Evolutionary conservation across 2,329 filamentous ascomycete species (phyloP), one percentile per base, ranked within the genome.

Genomic region (Paraconiothyrium sp.): DNA sequence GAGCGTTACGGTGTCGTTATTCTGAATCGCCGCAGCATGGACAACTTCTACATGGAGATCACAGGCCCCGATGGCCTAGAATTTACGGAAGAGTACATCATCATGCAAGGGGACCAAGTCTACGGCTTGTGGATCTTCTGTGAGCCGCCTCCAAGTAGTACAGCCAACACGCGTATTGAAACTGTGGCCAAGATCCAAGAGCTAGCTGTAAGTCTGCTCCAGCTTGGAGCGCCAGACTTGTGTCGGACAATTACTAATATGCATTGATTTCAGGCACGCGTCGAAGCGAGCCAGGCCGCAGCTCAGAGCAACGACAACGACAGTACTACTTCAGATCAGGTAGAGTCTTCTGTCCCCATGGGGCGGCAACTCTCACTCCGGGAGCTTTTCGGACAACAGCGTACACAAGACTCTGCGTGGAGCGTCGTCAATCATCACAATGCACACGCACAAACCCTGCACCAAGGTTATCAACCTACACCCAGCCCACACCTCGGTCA

Each of bases 111-210:
- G 56, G 72, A 75, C 54, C 66, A 80, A 52, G 84, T 88, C 59
- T 88, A 86, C 72, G 88, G 88, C 7, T 76, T 90, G 13, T 90
- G 87, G 87, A 87, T 90, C 59, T 89, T 88, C 72, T 84, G 83
- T n/a, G 88, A 89, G 68, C 82, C 82, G 1, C 76, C 81, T n/a
- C 83, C 84, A 2, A 83, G 81, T 46, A 86, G 84, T 2, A 88
- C 86, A 3, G 83, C 83, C 14, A 80, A 84, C 47, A 80, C 79
- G 13, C 83, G 85, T 58, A 78, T 79, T 37, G 76, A 86, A 48
- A 85, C 85, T 37, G 85, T 84, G 35, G 78, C 82, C 58, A 80
- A 85, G 60, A 88, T 90, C 62, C 79, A 82, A 61, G 83, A 85
- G 47, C 84, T 85, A 64, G 87, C 87, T 4, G 76, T 47, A 37